Evolutionary conservation across 1,139 yeast genomes (phyloP), one percentile per base, ranked within the genome.

Genomic region (Hyphopichia buzzinii): DNA sequence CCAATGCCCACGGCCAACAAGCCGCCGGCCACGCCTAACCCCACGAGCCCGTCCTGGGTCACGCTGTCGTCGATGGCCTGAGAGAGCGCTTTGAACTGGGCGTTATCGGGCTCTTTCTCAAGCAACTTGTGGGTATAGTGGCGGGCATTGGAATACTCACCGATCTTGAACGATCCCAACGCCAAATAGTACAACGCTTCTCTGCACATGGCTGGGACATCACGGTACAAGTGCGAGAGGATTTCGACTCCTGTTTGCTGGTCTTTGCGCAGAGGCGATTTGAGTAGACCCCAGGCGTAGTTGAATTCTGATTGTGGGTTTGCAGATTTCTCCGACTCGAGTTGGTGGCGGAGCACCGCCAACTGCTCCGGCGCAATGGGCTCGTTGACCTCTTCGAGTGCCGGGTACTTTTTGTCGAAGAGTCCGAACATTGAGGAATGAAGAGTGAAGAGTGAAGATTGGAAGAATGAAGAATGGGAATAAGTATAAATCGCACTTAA

Each of bases 241-340:
- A 90, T 71, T 39, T 77, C 80, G 17, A 94, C 80, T 0, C 97
- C 99, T 37, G 82, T 72, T 47, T 82, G 75, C 53, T 87, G 95
- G 41, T 85, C 82, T 34, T 70, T 72, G 17, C 70, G 69, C 31
- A 70, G 65, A 34, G 61, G 53, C 4, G 95, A 80, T 55, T 89
- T 89, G 43, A 94, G 78, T 37, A 92, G 67, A 1, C 95, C 98
- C 98, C 99, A 94, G 1, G 97, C 95, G 52, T 86, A 87, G 60
- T 92, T 94, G 72, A 94, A 94, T 40, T 81, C 77, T 3, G 96
- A 84, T 57, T 88, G 97, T 0, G 87, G 73, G 0, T 89, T 73
- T 1, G 88, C 90, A 34, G 75, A 68, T 28, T 85, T 82, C 57
- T 94, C 98, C 2, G 84, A 70, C 25, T 81, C 77, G 31, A 88